phyloP scores from a whole-genome alignment of 1,284 basidiomycete species.

The Tilletia setariae region DNA sequence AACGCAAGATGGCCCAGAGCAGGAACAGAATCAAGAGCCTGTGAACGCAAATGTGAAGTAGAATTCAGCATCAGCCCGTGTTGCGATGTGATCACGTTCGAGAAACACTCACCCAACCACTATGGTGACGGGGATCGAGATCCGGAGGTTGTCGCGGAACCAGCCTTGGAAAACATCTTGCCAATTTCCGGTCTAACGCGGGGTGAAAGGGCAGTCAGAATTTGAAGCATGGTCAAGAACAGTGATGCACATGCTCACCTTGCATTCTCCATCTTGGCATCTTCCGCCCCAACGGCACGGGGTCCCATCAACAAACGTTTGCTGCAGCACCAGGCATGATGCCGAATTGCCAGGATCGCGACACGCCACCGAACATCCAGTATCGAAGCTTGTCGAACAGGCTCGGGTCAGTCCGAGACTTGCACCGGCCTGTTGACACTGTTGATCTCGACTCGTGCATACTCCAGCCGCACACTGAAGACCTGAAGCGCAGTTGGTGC shows the following conservation, averaged over 20 bases:
- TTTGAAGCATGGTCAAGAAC: neutral
- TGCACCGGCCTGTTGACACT: slow-evolving; percentile 73
- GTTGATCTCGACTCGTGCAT: slow-evolving; percentile 73
- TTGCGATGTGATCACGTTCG: too few species aligned
- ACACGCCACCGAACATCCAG: slow-evolving; percentile 74
- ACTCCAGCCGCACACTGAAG: slow-evolving; percentile 75
- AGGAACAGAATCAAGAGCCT: slow-evolving; percentile 36
- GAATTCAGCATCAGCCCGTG: too few species aligned
- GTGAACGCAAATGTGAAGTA: neutral
- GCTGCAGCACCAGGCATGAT: slow-evolving; percentile 71
- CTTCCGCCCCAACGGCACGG: slow-evolving; percentile 70
- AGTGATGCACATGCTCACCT: slow-evolving; percentile 36
- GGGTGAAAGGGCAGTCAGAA: neutral
- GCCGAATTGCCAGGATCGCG: slow-evolving; percentile 64
- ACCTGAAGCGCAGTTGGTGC: slow-evolving; percentile 59
- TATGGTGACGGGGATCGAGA: slow-evolving; percentile 45
- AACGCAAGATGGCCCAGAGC: slow-evolving; percentile 28
- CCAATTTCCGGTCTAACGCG: slow-evolving; percentile 59
- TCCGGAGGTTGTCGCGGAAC: slow-evolving; percentile 48
- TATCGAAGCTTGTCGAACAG: slow-evolving; percentile 63
- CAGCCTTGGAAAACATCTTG: slow-evolving; percentile 66
- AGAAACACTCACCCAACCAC: slow-evolving; percentile 13
- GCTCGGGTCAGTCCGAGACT: slow-evolving; percentile 65
- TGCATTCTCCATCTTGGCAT: slow-evolving; percentile 63
- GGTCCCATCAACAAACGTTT: slow-evolving; percentile 76